Evolutionary conservation across 768 basidiomycete species (phyloP).

Genomic region (Daedaleopsis nitida): DNA sequence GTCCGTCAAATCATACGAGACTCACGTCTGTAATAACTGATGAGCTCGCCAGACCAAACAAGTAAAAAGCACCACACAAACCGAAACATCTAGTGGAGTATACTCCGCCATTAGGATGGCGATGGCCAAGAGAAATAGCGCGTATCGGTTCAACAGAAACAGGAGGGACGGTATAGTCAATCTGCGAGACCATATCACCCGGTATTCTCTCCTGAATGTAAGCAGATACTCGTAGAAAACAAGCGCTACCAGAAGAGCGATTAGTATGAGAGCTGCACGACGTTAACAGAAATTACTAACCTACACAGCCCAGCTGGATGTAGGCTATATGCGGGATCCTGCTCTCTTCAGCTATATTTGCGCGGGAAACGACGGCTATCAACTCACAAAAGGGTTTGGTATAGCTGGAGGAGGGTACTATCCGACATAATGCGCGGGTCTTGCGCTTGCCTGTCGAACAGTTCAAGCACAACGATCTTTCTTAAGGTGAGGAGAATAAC

Average conservation of each 20-base stretch:
- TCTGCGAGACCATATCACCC: conserved; percentile 17
- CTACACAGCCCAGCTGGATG: conserved; percentile 1
- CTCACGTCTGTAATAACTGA: neutral
- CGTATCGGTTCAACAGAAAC: conserved; percentile 14
- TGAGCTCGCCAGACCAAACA: neutral
- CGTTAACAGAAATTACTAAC: neutral
- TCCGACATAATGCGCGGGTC: no score
- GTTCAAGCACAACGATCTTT: no score
- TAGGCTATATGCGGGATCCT: neutral
- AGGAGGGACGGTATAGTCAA: conserved; percentile 7
- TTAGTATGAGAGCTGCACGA: neutral
- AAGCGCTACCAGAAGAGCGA: conserved; percentile 1
- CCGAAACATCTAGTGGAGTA: neutral
- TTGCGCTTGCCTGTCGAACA: no score
- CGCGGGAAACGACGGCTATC: no score
- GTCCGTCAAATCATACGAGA: no score
- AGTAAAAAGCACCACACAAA: neutral
- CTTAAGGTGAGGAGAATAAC: no score
- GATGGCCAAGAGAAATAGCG: conserved; percentile 1
- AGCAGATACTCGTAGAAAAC: conserved; percentile 18
- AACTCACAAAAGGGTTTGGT: no score
- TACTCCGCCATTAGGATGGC: neutral
- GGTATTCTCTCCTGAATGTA: conserved; percentile 10
- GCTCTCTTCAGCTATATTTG: no score
- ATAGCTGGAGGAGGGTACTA: no score